Percentiles rank a stretch among this genome's conserved stretches.
These are phyloP conservation scores for Marchantia paleacea DNA, from an alignment of 225 moss, liverwort and hornwort genomes.

Conservation along the genomic window DNA sequence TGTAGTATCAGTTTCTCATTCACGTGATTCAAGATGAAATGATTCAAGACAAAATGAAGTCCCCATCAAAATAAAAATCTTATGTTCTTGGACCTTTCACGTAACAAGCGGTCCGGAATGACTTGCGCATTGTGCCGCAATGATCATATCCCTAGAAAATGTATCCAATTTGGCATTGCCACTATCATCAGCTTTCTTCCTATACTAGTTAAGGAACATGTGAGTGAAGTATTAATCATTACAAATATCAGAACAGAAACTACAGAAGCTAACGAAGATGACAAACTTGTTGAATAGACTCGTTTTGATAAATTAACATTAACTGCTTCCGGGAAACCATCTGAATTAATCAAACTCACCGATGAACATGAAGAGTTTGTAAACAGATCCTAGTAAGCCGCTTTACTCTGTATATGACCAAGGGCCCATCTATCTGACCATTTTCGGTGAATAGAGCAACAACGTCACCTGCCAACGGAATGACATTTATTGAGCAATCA, in stretches of 20 bases:
- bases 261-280: not conserved
- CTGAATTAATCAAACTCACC: constrained; percentile 45
- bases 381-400: constrained; percentile 78
- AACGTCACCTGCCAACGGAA: constrained; percentile 52
- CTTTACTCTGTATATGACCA: constrained; percentile 73
- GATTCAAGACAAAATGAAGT: not conserved
- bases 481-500: constrained; percentile 9
- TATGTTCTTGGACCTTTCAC: too few species aligned
- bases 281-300: not conserved
- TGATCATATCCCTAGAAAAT: too few species aligned
- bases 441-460: constrained; percentile 60
- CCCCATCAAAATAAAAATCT: too few species aligned
- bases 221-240: too few species aligned
- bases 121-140: too few species aligned
- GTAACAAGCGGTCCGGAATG: too few species aligned
- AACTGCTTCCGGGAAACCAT: not conserved
- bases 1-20: not conserved
- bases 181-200: too few species aligned
- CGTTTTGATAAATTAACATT: not conserved
- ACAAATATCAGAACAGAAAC: too few species aligned
- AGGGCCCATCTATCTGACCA: constrained; percentile 51
- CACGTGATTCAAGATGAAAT: not conserved
- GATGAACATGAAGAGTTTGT: constrained; percentile 58
- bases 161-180: too few species aligned
- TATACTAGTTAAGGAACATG: too few species aligned